Percentiles rank a stretch among this genome's conserved stretches.
phyloP scores from a whole-genome alignment of 805 yeast genomes.

The Suhomyces faveliae region DNA sequence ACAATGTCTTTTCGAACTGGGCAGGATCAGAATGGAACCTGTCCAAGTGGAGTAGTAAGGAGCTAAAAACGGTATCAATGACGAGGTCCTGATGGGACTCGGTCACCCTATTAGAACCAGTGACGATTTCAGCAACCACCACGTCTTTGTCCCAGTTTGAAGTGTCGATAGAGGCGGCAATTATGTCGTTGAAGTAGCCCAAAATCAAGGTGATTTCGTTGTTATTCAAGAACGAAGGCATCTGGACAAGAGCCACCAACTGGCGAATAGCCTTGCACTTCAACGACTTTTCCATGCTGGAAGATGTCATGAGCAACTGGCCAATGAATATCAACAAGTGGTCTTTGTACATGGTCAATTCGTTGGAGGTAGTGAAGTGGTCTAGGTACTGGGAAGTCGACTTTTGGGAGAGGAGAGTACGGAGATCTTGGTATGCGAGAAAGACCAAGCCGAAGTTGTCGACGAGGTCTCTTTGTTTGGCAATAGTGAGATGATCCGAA shows the following conservation, averaged over 20 bases:
- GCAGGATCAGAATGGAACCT: slow-evolving; percentile 20
- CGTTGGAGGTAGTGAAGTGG: slow-evolving; percentile 24
- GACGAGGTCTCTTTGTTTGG: slow-evolving; percentile 59
- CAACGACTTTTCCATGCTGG: slow-evolving; percentile 67
- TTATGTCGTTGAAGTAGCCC: slow-evolving; percentile 62
- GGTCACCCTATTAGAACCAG: slow-evolving; percentile 53
- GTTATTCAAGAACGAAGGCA: slow-evolving; percentile 46
- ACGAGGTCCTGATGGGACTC: slow-evolving; percentile 48
- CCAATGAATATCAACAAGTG: slow-evolving; percentile 65
- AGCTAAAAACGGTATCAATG: slow-evolving; percentile 29
- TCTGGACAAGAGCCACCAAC: slow-evolving; percentile 53
- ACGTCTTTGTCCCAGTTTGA: slow-evolving; percentile 42
- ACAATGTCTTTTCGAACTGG: slow-evolving; percentile 16
- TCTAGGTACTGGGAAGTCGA: slow-evolving; percentile 12
- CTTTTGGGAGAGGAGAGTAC: slow-evolving; percentile 23
- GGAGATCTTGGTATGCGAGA: slow-evolving; percentile 36
- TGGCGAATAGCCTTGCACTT: slow-evolving; percentile 66
- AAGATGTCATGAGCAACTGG: slow-evolving; percentile 64
- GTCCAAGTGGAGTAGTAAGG: slow-evolving; percentile 33
- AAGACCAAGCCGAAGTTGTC: slow-evolving; percentile 61
- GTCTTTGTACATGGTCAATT: slow-evolving; percentile 55
- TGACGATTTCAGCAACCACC: slow-evolving; percentile 52
- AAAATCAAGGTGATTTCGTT: slow-evolving; percentile 63
- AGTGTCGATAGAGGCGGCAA: slow-evolving; percentile 41
- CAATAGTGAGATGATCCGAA: slow-evolving; percentile 38